Conservation (phyloP, 1,284 basidiomycete genomes). For the Lentinus polychrous region DNA sequence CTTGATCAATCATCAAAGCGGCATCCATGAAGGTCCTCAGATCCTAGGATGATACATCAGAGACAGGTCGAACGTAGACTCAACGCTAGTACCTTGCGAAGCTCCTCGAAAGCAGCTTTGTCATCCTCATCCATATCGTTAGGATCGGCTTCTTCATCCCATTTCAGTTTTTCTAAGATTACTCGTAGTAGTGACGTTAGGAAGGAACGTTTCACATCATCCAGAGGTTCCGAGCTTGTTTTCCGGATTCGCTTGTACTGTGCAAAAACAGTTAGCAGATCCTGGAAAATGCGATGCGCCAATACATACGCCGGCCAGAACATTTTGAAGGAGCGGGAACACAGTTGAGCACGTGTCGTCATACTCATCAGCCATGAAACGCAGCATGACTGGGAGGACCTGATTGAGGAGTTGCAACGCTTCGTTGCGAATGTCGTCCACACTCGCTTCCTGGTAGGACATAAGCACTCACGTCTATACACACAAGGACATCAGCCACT, state of each 20-base stretch:
- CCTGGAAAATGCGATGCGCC: too few relatives aligned
- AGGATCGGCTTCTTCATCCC: slow-evolving; percentile 80
- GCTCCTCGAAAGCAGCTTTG: slow-evolving; percentile 73
- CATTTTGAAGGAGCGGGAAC: slow-evolving; percentile 71
- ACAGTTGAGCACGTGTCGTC: slow-evolving; percentile 84
- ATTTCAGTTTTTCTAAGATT: slow-evolving; percentile 85
- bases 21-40: slow-evolving; percentile 80
- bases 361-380: slow-evolving; percentile 85
- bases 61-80: background rate
- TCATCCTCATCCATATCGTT: slow-evolving; percentile 90
- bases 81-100: slow-evolving; percentile 62
- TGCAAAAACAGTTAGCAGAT: background rate
- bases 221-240: slow-evolving; percentile 55
- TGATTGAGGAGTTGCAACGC: slow-evolving; percentile 65
- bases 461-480: slow-evolving; percentile 6
- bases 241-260: slow-evolving; percentile 80
- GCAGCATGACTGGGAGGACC: slow-evolving; percentile 77
- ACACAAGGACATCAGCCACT: slow-evolving; percentile 21
- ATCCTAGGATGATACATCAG: slow-evolving; percentile 41
- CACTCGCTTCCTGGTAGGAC: slow-evolving; percentile 47
- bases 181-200: slow-evolving; percentile 76
- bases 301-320: slow-evolving; percentile 66
- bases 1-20: slow-evolving; percentile 73
- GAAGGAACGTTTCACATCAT: slow-evolving; percentile 75
- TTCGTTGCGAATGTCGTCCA: slow-evolving; percentile 59